Evolutionary conservation across 169 alveolate species (phyloP), one percentile per base, ranked within the genome.

Genomic region (Plasmodium coatneyi): DNA sequence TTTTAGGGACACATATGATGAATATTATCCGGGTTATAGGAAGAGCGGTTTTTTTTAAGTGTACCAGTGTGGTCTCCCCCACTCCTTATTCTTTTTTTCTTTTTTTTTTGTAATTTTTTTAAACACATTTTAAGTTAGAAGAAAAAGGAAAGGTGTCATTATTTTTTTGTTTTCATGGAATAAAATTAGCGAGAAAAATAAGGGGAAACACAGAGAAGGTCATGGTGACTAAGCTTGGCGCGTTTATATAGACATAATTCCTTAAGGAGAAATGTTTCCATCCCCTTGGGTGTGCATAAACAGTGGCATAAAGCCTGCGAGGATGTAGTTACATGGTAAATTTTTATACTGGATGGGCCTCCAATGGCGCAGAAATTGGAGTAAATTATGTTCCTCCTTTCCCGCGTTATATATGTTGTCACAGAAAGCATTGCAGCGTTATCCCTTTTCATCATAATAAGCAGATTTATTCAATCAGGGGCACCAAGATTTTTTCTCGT

Each of bases 1-100:
- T 89, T n/a, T 89, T 70, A 16, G 49, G 49, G 94, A 89, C 56
- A 89, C 94, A n/a, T 89, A 89, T 80, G 94, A 89, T 16, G 94
- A 89, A 54, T 89, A 91, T 28, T 89, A 89, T 39, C 94, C 94
- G 22, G 86, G 83, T 10, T 86, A 86, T 76, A 19, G 80, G 22
- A 52, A 86, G 0, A 6, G 78, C 12, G 80, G 43, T 39, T 32
- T 60, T 54, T 28, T 54, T 82, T 54, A 66, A 32, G 39, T 32
- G 39, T 32, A 32, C 39, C 39, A 1, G 39, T 32, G 3, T 32
- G 3, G 39, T 32, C 39, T 1, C 39, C 39, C 39, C 39, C 39
- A 1, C 39, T 3, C 39, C 39, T 32, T 32, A 1, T 32, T 32
- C 39, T 32, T 32, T 32, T 32, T 32, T 32, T 32, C 3, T 32